These are phyloP conservation scores for Chlorophyllum brunneum DNA, from an alignment of 768 basidiomycete genomes.

Conservation along the genomic window DNA sequence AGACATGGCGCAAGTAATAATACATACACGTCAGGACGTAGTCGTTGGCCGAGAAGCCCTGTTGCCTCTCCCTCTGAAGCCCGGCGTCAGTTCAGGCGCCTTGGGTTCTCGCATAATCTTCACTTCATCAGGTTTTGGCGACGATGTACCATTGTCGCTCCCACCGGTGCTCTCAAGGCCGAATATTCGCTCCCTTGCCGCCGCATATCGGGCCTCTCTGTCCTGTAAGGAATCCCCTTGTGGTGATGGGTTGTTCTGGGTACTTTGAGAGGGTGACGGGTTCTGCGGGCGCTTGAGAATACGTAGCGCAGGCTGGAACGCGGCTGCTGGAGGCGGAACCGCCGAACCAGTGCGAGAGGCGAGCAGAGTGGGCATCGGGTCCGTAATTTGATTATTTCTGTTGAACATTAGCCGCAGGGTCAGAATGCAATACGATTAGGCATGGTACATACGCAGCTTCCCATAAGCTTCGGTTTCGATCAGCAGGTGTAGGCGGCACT, in stretches of 20 bases:
- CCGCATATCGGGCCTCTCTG: conserved; percentile 70
- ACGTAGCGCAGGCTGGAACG: conserved; percentile 53
- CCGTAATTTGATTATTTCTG: conserved; percentile 55
- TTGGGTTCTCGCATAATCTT: conserved; percentile 6
- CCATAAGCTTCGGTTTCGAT: conserved; percentile 56
- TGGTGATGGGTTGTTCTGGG: conserved; percentile 22
- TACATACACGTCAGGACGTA: not conserved
- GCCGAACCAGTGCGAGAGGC: conserved; percentile 30
- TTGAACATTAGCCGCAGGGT: conserved; percentile 7
- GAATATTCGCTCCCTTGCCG: conserved; percentile 73
- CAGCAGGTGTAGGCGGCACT: conserved; percentile 21
- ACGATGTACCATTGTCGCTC: not conserved
- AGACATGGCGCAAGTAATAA: no score
- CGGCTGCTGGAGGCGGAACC: conserved; percentile 44
- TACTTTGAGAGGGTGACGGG: conserved; percentile 23
- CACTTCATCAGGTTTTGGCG: not conserved
- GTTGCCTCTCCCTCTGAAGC: conserved; percentile 6
- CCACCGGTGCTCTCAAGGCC: conserved; percentile 24
- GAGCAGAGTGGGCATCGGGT: conserved; percentile 63
- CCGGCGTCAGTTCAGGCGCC: conserved; percentile 6
- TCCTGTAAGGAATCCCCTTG: conserved; percentile 46
- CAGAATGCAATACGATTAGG: conserved; percentile 4
- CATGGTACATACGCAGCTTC: conserved; percentile 57
- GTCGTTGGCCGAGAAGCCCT: conserved; percentile 1
- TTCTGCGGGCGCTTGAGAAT: conserved; percentile 69